Percentiles rank a stretch among this genome's conserved stretches.
phyloP scores from a whole-genome alignment of 495 filamentous ascomycete species.

The Amphirosellinia nigrospora region DNA sequence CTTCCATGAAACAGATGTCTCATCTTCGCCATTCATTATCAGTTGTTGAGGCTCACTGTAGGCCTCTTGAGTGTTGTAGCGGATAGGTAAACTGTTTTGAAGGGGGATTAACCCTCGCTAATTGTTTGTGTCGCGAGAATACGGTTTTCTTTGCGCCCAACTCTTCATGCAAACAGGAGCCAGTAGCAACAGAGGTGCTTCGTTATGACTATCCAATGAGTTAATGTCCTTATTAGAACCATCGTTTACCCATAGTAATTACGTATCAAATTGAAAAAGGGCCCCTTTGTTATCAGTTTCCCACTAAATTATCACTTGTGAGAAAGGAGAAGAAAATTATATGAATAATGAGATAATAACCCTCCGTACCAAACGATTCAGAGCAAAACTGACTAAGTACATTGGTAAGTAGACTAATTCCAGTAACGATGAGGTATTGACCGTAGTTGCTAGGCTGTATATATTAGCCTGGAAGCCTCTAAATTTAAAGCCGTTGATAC shows the following conservation, averaged over 20 bases:
- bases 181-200: not conserved
- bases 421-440: not conserved
- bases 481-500: not conserved
- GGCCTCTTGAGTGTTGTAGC: not conserved
- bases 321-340: not conserved
- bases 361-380: slow-evolving; percentile 7
- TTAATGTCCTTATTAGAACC: not conserved
- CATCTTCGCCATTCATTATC: not conserved
- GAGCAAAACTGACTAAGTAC: not conserved
- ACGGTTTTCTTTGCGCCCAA: not conserved
- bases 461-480: not conserved
- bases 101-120: not conserved
- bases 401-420: slow-evolving; percentile 1
- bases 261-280: not conserved
- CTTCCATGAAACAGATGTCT: not conserved
- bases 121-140: not conserved
- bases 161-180: not conserved
- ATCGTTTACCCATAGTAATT: not conserved
- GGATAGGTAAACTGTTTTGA: not conserved
- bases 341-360: slow-evolving; percentile 4
- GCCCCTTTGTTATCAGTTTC: too few species aligned
- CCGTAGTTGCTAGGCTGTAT: not conserved
- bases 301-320: too few species aligned
- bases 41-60: not conserved
- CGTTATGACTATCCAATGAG: not conserved